phyloP scores from a whole-genome alignment of 192 early-diverging fungal species.

The Radiomyces spectabilis region DNA sequence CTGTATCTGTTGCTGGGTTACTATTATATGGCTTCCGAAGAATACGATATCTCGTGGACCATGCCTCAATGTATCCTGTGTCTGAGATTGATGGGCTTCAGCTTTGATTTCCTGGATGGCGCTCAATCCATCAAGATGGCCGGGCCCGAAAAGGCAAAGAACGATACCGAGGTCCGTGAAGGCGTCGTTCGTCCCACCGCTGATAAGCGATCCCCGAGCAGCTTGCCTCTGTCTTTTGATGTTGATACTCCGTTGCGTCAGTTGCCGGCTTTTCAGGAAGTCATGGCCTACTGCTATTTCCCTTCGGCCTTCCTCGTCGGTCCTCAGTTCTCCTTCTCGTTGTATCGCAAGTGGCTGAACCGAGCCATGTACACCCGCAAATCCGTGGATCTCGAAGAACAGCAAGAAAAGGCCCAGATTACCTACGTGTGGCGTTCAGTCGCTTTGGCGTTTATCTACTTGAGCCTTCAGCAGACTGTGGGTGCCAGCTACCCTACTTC shows the following conservation, averaged over 20 bases:
- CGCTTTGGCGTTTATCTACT: slow-evolving; percentile 29
- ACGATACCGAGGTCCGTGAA: background rate
- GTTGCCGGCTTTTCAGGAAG: slow-evolving; percentile 37
- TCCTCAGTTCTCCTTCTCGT: slow-evolving; percentile 55
- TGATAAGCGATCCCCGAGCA: background rate
- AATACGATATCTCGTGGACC: slow-evolving; percentile 52
- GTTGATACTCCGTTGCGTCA: slow-evolving; percentile 31
- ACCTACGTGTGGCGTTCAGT: slow-evolving; percentile 32
- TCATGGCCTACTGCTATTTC: slow-evolving; percentile 47
- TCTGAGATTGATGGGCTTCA: slow-evolving; percentile 53
- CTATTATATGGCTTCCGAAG: slow-evolving; percentile 36
- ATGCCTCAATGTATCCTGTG: slow-evolving; percentile 60
- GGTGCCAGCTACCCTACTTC: slow-evolving; percentile 33
- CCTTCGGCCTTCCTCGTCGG: slow-evolving; percentile 51
- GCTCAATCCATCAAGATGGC: background rate
- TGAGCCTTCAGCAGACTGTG: slow-evolving; percentile 36
- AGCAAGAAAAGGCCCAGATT: slow-evolving; percentile 18
- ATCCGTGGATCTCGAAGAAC: slow-evolving; percentile 1
- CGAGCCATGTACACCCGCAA: background rate
- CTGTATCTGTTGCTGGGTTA: slow-evolving; percentile 41
- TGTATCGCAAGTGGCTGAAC: slow-evolving; percentile 28
- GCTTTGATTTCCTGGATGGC: slow-evolving; percentile 54
- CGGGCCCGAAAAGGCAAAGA: background rate
- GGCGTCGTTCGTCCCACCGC: background rate
- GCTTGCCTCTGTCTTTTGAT: slow-evolving; percentile 36